phyloP scores from a whole-genome alignment of 306 rosid species.

The Lathyrus aphaca region DNA sequence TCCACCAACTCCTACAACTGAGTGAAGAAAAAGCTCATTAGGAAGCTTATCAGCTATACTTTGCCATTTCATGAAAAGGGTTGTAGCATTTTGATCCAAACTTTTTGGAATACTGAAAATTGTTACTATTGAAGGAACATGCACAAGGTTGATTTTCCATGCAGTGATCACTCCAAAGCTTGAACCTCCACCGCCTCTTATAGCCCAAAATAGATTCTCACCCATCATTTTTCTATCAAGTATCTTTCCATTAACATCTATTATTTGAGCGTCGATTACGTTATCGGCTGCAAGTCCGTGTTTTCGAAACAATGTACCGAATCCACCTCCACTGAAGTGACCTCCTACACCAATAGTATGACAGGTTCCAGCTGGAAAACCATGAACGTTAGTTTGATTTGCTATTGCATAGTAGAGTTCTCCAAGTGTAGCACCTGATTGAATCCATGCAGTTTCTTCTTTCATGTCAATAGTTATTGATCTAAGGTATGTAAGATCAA shows the following conservation, averaged over 20 bases:
- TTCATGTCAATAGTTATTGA: conserved; percentile 29
- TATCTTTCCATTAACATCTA: conserved; percentile 49
- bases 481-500: conserved; percentile 38
- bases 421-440: conserved; percentile 47
- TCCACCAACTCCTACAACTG: conserved; percentile 23
- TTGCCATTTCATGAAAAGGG: conserved; percentile 53
- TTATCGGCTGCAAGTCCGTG: conserved; percentile 55
- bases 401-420: conserved; percentile 44
- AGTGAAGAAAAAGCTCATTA: conserved; percentile 35
- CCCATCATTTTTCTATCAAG: conserved; percentile 51
- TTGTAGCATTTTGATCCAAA: conserved; percentile 37
- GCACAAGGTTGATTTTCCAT: conserved; percentile 54
- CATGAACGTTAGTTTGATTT: conserved; percentile 30
- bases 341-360: conserved; percentile 46
- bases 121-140: conserved; percentile 46
- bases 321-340: conserved; percentile 47
- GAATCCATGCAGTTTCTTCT: conserved; percentile 41
- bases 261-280: conserved; percentile 51
- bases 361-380: conserved; percentile 46
- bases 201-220: conserved; percentile 65
- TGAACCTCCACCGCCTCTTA: conserved; percentile 68
- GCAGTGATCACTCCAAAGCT: conserved; percentile 58
- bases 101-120: conserved; percentile 37
- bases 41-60: conserved; percentile 31
- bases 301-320: conserved; percentile 49